phyloP scores from a whole-genome alignment of 2,329 filamentous ascomycete species.

The Verruconis gallopava region DNA sequence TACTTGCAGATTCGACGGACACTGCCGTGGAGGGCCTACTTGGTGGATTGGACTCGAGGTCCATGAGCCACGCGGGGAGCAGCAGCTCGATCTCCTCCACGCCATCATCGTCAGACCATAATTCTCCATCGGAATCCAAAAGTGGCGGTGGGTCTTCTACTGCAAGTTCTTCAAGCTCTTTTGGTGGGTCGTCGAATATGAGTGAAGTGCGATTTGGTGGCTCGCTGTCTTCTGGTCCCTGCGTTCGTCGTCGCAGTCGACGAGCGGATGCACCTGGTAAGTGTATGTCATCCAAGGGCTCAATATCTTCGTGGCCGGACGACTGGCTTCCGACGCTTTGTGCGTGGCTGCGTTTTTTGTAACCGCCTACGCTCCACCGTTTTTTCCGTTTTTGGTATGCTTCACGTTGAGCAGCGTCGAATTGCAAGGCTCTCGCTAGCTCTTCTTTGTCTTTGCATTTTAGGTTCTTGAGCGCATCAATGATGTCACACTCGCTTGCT shows the following conservation, averaged over 20 bases:
- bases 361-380: conserved; percentile 25
- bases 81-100: conserved; percentile 5
- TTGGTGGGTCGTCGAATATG: conserved; percentile 26
- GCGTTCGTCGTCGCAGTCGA: conserved; percentile 29
- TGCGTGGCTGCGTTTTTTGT: conserved; percentile 34
- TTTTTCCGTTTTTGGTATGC: conserved; percentile 26
- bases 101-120: not conserved
- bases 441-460: conserved; percentile 22
- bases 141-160: not conserved
- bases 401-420: conserved; percentile 16
- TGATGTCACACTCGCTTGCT: conserved; percentile 17
- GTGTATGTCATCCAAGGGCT: conserved; percentile 24
- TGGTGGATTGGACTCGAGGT: conserved; percentile 7
- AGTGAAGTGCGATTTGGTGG: conserved; percentile 19
- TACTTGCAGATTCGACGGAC: not conserved
- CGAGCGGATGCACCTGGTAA: conserved; percentile 22
- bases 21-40: not conserved
- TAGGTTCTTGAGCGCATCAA: conserved; percentile 22
- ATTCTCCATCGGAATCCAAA: not conserved
- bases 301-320: conserved; percentile 28
- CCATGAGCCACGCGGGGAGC: conserved; percentile 7
- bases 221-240: conserved; percentile 22
- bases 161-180: conserved; percentile 8
- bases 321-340: conserved; percentile 32
- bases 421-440: conserved; percentile 15